Evolutionary conservation across 2,329 filamentous ascomycete species (phyloP).

Genomic region (Neofusicoccum cordaticola): DNA sequence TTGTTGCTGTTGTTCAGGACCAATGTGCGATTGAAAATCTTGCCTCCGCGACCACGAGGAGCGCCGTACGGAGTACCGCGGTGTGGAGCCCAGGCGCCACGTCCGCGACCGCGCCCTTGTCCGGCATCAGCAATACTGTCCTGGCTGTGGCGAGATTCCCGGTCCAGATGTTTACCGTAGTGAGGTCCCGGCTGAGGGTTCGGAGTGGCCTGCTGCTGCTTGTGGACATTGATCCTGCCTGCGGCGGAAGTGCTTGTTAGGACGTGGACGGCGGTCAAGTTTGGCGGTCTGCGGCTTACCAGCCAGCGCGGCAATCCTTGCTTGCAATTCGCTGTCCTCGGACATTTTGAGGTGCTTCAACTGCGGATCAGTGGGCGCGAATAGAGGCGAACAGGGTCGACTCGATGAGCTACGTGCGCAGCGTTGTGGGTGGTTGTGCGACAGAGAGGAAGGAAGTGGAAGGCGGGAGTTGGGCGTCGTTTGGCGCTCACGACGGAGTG

Average conservation of each 20-base stretch:
- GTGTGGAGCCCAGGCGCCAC: constrained; percentile 26
- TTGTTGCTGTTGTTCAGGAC: constrained; percentile 56
- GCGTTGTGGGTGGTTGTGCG: background rate
- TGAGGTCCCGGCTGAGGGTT: constrained; percentile 27
- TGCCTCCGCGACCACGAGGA: constrained; percentile 38
- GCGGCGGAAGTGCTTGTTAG: background rate
- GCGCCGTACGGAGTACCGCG: constrained; percentile 24
- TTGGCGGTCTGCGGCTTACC: constrained; percentile 41
- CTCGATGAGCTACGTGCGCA: background rate
- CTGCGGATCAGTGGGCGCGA: background rate
- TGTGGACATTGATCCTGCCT: constrained; percentile 81
- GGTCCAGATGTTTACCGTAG: constrained; percentile 22
- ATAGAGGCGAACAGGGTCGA: background rate
- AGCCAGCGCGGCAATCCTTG: constrained; percentile 56
- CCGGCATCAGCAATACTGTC: constrained; percentile 2
- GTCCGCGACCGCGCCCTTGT: constrained; percentile 19
- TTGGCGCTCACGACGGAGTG: constrained; percentile 1
- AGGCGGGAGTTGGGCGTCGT: background rate
- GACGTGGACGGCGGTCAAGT: constrained; percentile 12
- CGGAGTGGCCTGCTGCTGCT: constrained; percentile 51
- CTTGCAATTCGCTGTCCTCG: constrained; percentile 55
- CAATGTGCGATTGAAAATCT: constrained; percentile 55
- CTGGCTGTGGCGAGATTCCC: constrained; percentile 38
- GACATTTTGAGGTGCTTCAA: constrained; percentile 38
- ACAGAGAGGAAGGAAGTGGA: background rate